Percentiles rank a stretch among this genome's conserved stretches.
Evolutionary conservation across 1,139 yeast species (phyloP).

Genomic region (Suhomyces coccinellae): DNA sequence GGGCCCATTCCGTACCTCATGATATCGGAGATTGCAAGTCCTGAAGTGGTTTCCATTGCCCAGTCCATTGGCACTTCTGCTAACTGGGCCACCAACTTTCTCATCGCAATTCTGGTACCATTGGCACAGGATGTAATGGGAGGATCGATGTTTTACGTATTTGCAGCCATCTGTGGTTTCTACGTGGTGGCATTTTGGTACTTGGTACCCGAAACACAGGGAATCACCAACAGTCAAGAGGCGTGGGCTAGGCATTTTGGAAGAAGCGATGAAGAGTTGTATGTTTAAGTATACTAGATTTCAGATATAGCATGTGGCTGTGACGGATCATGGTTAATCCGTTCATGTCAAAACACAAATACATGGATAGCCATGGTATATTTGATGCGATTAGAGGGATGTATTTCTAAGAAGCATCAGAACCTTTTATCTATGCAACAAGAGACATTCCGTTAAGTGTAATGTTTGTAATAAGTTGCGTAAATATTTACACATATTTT

Average conservation of each 20-base stretch:
- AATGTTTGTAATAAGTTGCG: too few relatives aligned
- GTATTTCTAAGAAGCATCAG: too few relatives aligned
- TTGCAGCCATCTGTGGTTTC: conserved; percentile 23
- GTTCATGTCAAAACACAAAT: too few relatives aligned
- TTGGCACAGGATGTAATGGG: conserved; percentile 26
- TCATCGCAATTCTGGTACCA: conserved; percentile 29
- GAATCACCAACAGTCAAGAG: conserved; percentile 25
- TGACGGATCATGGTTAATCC: too few relatives aligned
- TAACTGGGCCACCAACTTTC: conserved; percentile 24
- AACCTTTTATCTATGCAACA: too few relatives aligned
- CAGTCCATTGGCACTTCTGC: conserved; percentile 24
- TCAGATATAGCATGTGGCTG: too few relatives aligned
- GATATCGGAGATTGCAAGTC: conserved; percentile 24
- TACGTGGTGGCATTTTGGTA: conserved; percentile 23
- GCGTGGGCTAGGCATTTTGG: conserved; percentile 26
- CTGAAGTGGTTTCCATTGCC: conserved; percentile 23
- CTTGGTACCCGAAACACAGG: conserved; percentile 40
- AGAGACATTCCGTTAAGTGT: too few relatives aligned
- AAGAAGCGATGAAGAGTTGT: not conserved
- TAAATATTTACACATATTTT: too few relatives aligned
- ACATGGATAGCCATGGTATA: too few relatives aligned
- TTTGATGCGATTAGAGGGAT: too few relatives aligned
- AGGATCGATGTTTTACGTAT: conserved; percentile 33
- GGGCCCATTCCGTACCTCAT: conserved; percentile 32
- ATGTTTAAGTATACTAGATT: not conserved